phyloP scores from a whole-genome alignment of 2,329 filamentous ascomycete species.

The Aspergillus piperis region DNA sequence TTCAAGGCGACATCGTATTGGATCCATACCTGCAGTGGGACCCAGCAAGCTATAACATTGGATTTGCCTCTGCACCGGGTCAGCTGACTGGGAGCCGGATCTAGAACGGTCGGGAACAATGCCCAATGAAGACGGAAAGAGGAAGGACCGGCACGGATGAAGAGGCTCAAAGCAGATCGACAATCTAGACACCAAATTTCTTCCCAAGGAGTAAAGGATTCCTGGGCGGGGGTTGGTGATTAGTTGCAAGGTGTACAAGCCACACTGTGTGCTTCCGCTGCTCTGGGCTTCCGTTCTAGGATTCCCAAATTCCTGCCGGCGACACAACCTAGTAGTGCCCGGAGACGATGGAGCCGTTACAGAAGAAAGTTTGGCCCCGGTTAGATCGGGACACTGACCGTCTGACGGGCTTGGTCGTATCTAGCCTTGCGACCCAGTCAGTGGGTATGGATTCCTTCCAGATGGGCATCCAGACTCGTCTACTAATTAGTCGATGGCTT shows the following conservation, averaged over 20 bases:
- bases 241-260: not conserved
- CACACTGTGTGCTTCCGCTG: not conserved
- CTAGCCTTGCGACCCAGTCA: not conserved
- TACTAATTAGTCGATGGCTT: not conserved
- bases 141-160: not conserved
- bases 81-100: slow-evolving; percentile 3
- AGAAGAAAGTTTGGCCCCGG: slow-evolving; percentile 5
- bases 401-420: not conserved
- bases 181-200: not conserved
- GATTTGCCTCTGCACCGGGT: slow-evolving; percentile 4
- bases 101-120: slow-evolving; percentile 16
- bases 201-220: not conserved
- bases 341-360: slow-evolving; percentile 1
- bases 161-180: slow-evolving; percentile 12
- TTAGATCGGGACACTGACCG: not conserved
- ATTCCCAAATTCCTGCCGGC: not conserved
- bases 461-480: not conserved
- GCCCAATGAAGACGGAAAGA: not conserved
- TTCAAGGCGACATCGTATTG: not conserved
- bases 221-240: not conserved
- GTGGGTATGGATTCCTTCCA: slow-evolving; percentile 1
- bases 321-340: not conserved
- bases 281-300: not conserved
- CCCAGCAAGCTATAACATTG: not conserved
- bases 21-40: not conserved